Percentiles rank a stretch among this genome's conserved stretches.
These are phyloP conservation scores for Combretum micranthum DNA, from an alignment of 345 rosid genomes.

Conservation along the genomic window DNA sequence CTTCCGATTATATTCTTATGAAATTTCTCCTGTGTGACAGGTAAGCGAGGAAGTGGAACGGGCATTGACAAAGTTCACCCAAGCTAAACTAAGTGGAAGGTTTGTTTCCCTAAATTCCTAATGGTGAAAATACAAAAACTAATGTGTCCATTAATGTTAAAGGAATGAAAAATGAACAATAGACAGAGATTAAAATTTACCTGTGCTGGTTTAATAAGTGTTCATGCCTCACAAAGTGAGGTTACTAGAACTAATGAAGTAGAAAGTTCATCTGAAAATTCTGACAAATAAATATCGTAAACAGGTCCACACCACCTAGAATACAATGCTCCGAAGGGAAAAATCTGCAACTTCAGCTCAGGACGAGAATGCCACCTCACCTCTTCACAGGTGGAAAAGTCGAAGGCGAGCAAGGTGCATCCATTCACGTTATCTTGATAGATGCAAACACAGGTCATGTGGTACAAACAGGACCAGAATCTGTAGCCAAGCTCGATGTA, in stretches of 20 bases:
- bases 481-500: conserved; percentile 57
- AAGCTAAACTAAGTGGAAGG: conserved; percentile 48
- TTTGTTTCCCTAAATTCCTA: conserved; percentile 12
- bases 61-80: conserved; percentile 66
- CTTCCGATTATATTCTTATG: conserved; percentile 4
- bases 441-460: conserved; percentile 53
- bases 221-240: neutral
- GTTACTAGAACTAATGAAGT: neutral
- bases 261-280: neutral
- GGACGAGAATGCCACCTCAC: conserved; percentile 84
- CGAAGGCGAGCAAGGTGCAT: conserved; percentile 84
- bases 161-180: neutral
- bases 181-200: neutral
- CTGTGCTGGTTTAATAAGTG: neutral
- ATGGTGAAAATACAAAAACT: neutral
- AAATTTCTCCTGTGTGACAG: conserved; percentile 24
- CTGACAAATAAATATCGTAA: neutral
- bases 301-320: conserved; percentile 55
- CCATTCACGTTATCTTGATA: conserved; percentile 67
- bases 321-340: conserved; percentile 57
- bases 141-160: neutral
- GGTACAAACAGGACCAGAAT: conserved; percentile 57
- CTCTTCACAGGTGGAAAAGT: conserved; percentile 90
- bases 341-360: conserved; percentile 65
- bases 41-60: conserved; percentile 96